Conservation (phyloP, 1,284 basidiomycete genomes). For the Phellopilus nigrolimitatus region DNA sequence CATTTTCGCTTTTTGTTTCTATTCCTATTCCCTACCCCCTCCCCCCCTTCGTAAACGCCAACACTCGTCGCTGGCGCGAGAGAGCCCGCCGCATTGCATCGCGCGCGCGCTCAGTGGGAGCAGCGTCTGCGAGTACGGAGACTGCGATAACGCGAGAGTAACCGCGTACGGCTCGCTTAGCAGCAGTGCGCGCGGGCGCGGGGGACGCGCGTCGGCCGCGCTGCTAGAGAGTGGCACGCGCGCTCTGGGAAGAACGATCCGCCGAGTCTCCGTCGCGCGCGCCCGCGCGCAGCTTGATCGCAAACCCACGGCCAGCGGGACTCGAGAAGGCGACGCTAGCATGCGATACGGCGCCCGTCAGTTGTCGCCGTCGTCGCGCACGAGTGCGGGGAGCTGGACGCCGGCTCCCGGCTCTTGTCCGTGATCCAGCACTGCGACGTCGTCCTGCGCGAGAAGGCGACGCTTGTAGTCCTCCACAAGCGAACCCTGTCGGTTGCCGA, state of each 20-base stretch:
- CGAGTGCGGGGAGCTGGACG: constrained; percentile 86
- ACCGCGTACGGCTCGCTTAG: constrained; percentile 89
- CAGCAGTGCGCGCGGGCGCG: constrained; percentile 71
- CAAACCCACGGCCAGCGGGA: constrained; percentile 94
- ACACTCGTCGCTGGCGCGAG: constrained; percentile 83
- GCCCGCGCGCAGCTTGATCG: constrained; percentile 58
- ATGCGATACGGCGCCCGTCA: constrained; percentile 74
- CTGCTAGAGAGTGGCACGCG: constrained; percentile 18
- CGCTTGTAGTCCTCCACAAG: constrained; percentile 90
- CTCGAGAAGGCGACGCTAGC: constrained; percentile 77
- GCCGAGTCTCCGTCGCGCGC: constrained; percentile 40
- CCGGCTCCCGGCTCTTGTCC: constrained; percentile 95
- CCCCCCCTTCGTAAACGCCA: constrained; percentile 90
- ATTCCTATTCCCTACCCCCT: no score
- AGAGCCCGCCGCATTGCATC: constrained; percentile 88
- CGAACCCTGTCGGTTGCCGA: constrained; percentile 83
- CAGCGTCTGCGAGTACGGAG: constrained; percentile 84
- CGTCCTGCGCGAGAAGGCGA: constrained; percentile 85
- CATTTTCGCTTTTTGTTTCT: no score
- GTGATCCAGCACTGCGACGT: constrained; percentile 85
- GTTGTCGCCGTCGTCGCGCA: constrained; percentile 93
- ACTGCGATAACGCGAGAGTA: constrained; percentile 85
- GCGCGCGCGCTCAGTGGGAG: constrained; percentile 81
- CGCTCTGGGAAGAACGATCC: constrained; percentile 42
- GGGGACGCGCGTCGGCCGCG: constrained; percentile 43